phyloP scores from a whole-genome alignment of 2,329 filamentous ascomycete species.

The Sarocladium strictum region DNA sequence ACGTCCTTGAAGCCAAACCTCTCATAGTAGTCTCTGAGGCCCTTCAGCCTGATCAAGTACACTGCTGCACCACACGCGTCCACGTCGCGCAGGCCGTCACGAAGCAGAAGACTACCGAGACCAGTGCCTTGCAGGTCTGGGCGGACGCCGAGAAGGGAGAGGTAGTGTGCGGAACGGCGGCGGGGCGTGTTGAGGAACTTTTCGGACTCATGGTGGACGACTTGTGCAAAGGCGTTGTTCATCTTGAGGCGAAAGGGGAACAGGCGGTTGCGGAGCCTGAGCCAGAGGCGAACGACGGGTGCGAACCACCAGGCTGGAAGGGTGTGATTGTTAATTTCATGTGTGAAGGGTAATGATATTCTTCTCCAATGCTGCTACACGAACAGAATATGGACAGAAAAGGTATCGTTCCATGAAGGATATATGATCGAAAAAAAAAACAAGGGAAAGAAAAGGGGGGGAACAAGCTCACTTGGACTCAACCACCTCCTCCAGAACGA shows the following conservation, averaged over 20 bases:
- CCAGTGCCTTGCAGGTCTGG: slow-evolving; percentile 25
- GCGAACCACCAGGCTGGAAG: slow-evolving; percentile 21
- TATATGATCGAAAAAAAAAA: neutral
- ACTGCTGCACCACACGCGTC: slow-evolving; percentile 20
- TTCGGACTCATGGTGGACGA: slow-evolving; percentile 18
- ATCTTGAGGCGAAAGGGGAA: slow-evolving; percentile 15
- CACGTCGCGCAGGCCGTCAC: slow-evolving; percentile 22
- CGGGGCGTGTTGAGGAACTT: slow-evolving; percentile 20
- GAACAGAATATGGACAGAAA: too few relatives aligned
- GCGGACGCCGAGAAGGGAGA: slow-evolving; percentile 26
- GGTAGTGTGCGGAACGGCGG: slow-evolving; percentile 27
- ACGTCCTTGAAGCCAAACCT: slow-evolving; percentile 28
- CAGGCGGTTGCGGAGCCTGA: slow-evolving; percentile 20
- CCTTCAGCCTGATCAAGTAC: slow-evolving; percentile 27
- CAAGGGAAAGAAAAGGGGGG: neutral
- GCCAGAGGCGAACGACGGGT: slow-evolving; percentile 19
- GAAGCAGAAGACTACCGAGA: slow-evolving; percentile 24
- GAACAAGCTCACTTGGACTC: slow-evolving; percentile 21
- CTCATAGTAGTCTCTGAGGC: slow-evolving; percentile 25
- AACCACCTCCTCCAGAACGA: slow-evolving; percentile 25
- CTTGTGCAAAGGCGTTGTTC: slow-evolving; percentile 19
- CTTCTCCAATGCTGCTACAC: too few relatives aligned
- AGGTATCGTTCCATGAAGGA: too few relatives aligned
- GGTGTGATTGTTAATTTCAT: too few relatives aligned
- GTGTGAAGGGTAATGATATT: too few relatives aligned